Base-by-base conservation (phyloP, 495 filamentous ascomycete species). In the Glonium stellatum region DNA sequence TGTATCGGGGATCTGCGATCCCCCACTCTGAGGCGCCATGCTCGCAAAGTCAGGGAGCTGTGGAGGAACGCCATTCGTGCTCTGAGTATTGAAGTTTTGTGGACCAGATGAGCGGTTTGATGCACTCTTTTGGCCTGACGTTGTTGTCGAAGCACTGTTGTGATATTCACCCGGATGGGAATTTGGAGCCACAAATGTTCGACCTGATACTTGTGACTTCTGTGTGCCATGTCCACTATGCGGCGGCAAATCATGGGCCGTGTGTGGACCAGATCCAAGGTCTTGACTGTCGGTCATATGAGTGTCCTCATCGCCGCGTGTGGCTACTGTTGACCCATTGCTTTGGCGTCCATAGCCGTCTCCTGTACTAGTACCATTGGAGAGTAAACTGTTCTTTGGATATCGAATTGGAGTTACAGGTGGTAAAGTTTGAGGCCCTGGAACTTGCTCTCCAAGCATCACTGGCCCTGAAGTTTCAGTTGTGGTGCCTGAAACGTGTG, bases 111-210 rank as follows among this genome's bases (percentile, higher is more conserved):
- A 66, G 0, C 71, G 65, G 42, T 67, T 59, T 11, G 67, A 71
- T 50, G 58, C 56, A 47, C 64, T 87, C 65, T 88, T 90, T 64
- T 89, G 69, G 6, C 73, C 75, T 6, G 75, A 76, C 18, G 75
- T 80, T 18, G 82, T 85, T 0, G 89, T 93, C 8, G 91, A 95
- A 4, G 90, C 91, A 65, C 91, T 87, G 65, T 96, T 96, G 27
- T 81, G 73, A 60, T 92, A 84, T 47, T 89, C 87, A 3, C 79
- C 83, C 4, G 87, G 83, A 53, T 90, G 85, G 35, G 90, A 86
- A 13, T 87, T 87, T 9, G 83, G 82, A 10, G 87, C 84, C 70
- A 96, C 79, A 22, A 87, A 81, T 4, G 88, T 91, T 52, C 90
- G 78, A 0, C 80, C 83, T 8, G 86, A 88, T 42, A 79, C 77